These are phyloP conservation scores for Domatiomyces globalis DNA, from an alignment of 2,329 filamentous ascomycete genomes.

Conservation along the genomic window DNA sequence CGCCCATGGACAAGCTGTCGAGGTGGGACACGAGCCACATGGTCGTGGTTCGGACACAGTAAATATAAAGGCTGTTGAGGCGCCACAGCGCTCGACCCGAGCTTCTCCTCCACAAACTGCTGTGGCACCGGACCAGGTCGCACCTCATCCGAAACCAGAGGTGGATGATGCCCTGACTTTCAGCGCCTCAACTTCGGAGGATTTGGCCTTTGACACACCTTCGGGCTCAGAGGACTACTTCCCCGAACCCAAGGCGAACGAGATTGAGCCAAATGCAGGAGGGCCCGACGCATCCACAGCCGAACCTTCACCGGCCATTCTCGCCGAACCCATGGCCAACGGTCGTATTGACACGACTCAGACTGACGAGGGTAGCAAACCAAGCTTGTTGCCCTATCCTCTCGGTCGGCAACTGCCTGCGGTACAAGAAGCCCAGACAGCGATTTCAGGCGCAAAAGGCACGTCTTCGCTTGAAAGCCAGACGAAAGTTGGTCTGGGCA, in stretches of 20 bases:
- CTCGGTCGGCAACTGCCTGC: conserved; percentile 16
- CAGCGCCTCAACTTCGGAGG: conserved; percentile 28
- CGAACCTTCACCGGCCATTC: not conserved
- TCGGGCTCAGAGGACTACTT: conserved; percentile 20
- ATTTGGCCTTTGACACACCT: conserved; percentile 22
- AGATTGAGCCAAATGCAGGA: not conserved
- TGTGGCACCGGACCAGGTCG: conserved; percentile 30
- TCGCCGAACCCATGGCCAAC: not conserved
- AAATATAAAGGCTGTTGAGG: not conserved
- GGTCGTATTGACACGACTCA: not conserved
- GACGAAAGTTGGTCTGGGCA: not conserved
- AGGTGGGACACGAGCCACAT: not conserved
- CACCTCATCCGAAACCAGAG: conserved; percentile 21
- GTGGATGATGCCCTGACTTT: conserved; percentile 25
- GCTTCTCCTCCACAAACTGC: not conserved
- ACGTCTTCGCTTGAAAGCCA: not conserved
- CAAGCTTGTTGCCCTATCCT: conserved; percentile 4
- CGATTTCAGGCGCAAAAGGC: conserved; percentile 4
- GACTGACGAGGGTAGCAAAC: not conserved
- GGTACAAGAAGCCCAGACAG: conserved; percentile 21
- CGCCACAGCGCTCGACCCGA: conserved; percentile 18
- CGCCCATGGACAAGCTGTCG: not conserved
- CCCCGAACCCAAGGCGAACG: conserved; percentile 1
- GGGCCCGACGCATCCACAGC: not conserved
- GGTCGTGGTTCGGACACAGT: not conserved